Conservation (phyloP, 371 early-diverging fungal species). For the Furculomyces boomerangus region DNA sequence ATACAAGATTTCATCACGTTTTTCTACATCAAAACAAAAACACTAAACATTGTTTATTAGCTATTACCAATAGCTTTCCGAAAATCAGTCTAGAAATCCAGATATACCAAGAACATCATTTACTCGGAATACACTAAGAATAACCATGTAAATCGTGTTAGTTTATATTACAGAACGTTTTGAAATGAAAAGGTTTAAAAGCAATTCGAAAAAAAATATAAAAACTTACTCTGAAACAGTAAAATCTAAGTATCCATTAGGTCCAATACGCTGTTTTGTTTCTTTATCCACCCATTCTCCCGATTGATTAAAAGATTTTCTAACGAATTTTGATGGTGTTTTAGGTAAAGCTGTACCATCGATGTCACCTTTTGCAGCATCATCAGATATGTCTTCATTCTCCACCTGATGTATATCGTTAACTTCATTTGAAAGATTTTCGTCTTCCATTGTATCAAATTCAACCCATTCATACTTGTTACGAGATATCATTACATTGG, state of each 20-base stretch:
- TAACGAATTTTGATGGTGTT: too few relatives aligned
- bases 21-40: too few relatives aligned
- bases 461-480: slow-evolving; percentile 49
- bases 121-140: slow-evolving; percentile 13
- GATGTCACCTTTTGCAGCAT: not conserved
- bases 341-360: too few relatives aligned
- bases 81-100: slow-evolving; percentile 3
- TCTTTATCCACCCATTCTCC: slow-evolving; percentile 24
- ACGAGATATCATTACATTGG: slow-evolving; percentile 55
- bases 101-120: slow-evolving; percentile 24
- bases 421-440: slow-evolving; percentile 6
- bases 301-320: not conserved
- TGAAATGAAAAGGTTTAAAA: not conserved
- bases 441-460: slow-evolving; percentile 10
- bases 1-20: too few relatives aligned
- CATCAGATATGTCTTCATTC: not conserved
- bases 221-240: slow-evolving; percentile 13
- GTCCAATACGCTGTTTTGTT: slow-evolving; percentile 18
- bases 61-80: too few relatives aligned
- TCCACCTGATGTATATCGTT: not conserved
- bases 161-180: not conserved
- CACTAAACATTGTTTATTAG: too few relatives aligned
- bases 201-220: too few relatives aligned
- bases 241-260: slow-evolving; percentile 16
- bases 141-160: not conserved